Conservation (phyloP, 83 land plant species). For the Picea abies region DNA sequence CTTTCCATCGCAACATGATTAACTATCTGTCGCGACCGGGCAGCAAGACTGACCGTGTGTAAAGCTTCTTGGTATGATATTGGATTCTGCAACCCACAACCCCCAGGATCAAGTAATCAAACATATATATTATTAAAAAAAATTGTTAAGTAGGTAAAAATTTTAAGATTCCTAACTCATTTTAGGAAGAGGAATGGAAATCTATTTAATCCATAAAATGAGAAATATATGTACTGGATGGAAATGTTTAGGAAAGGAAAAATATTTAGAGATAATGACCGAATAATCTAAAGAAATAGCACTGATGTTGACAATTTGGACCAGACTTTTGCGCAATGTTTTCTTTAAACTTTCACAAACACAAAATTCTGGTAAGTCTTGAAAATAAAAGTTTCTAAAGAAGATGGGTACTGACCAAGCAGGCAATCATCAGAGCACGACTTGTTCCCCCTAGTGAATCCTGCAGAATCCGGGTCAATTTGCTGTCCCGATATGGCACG, state of each 20-base stretch:
- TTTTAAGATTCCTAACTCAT: background rate
- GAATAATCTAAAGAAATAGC: background rate
- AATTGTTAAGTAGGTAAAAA: background rate
- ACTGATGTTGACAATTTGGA: background rate
- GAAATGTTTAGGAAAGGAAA: background rate
- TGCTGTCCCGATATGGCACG: conserved; percentile 92
- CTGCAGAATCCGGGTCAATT: conserved; percentile 88
- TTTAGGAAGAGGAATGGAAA: background rate
- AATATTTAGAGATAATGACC: background rate
- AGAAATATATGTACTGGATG: background rate
- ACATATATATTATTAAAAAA: background rate
- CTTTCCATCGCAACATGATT: conserved; percentile 40
- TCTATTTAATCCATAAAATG: background rate
- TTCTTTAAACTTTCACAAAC: background rate
- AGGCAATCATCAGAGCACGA: conserved; percentile 86
- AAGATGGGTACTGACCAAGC: conserved; percentile 56
- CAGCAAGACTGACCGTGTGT: conserved; percentile 87
- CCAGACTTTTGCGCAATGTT: background rate
- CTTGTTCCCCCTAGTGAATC: conserved; percentile 94
- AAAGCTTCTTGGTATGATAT: conserved; percentile 77
- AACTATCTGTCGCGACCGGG: conserved; percentile 71
- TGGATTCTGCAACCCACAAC: conserved; percentile 70
- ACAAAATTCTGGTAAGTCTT: background rate
- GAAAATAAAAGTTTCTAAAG: background rate
- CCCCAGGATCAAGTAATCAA: background rate